A percentile compares a stretch with the other conserved stretches of the same genome.
phyloP scores from a whole-genome alignment of 306 rosid genomes.

The Rosa chinensis region DNA sequence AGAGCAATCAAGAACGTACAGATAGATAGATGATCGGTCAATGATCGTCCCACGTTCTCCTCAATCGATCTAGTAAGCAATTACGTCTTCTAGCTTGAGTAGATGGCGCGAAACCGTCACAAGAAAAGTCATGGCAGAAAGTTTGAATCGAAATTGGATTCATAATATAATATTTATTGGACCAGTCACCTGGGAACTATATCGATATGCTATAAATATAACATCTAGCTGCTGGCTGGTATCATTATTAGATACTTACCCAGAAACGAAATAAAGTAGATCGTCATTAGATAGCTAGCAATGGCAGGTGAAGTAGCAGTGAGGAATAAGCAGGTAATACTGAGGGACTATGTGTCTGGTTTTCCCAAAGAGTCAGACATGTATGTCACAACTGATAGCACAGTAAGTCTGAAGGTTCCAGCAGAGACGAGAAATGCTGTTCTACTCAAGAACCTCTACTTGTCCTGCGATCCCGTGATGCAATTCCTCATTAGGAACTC shows the following conservation, averaged over 20 bases:
- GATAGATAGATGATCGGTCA: background rate
- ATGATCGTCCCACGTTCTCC: background rate
- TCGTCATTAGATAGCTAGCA: background rate
- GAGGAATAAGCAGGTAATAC: constrained; percentile 16
- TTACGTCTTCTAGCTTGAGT: background rate
- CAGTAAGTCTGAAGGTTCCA: constrained; percentile 2
- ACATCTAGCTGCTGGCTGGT: background rate
- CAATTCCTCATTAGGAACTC: background rate
- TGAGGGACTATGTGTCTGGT: constrained; percentile 5
- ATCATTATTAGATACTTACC: no score
- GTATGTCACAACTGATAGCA: background rate
- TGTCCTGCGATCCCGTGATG: constrained; percentile 26
- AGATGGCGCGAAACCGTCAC: background rate
- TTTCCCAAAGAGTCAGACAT: constrained; percentile 15
- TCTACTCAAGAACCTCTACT: constrained; percentile 18
- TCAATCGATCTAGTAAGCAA: background rate
- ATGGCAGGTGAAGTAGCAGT: background rate
- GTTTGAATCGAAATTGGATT: background rate
- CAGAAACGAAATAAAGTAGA: background rate
- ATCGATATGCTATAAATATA: background rate
- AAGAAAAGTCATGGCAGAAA: background rate
- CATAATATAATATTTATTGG: background rate
- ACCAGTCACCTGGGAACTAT: background rate
- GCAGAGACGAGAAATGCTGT: background rate
- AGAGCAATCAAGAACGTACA: no score